These are phyloP conservation scores for Globisporangium apiculatum DNA, from an alignment of 352 stramenopile genomes.

Conservation along the genomic window DNA sequence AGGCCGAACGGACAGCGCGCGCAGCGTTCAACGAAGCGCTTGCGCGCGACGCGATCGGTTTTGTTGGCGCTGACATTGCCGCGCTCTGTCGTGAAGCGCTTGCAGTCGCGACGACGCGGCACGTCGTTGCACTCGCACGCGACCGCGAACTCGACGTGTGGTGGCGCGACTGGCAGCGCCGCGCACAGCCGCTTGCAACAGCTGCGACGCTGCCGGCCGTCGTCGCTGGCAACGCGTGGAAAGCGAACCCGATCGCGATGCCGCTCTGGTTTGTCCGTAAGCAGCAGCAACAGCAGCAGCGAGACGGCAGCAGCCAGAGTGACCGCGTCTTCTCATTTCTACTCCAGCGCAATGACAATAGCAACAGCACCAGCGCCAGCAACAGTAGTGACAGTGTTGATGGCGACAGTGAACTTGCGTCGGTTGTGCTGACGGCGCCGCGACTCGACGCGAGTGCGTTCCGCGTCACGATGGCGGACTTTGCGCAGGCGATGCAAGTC, in stretches of 20 bases:
- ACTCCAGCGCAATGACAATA: slow-evolving; percentile 13
- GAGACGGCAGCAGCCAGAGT: neutral
- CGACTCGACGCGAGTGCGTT: slow-evolving; percentile 16
- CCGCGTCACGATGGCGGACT: slow-evolving; percentile 58
- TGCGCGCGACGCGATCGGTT: slow-evolving; percentile 52
- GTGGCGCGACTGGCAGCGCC: slow-evolving; percentile 54
- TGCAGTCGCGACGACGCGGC: slow-evolving; percentile 52
- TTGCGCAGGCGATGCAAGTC: slow-evolving; percentile 67
- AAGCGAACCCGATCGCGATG: slow-evolving; percentile 47
- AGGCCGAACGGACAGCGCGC: neutral
- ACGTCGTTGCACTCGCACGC: slow-evolving; percentile 47
- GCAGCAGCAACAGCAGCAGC: slow-evolving; percentile 10
- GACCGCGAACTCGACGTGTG: slow-evolving; percentile 45
- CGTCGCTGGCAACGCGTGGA: slow-evolving; percentile 49
- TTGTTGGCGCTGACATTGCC: slow-evolving; percentile 78
- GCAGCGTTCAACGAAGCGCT: slow-evolving; percentile 27
- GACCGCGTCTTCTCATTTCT: slow-evolving; percentile 38
- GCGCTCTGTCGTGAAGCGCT: slow-evolving; percentile 67
- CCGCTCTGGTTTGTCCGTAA: slow-evolving; percentile 64
- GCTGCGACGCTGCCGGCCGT: slow-evolving; percentile 29
- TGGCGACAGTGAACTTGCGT: slow-evolving; percentile 1
- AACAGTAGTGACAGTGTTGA: neutral
- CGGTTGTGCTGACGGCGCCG: neutral
- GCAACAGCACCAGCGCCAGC: neutral
- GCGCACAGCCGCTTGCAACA: slow-evolving; percentile 27